Base-by-base conservation (phyloP, 2,329 filamentous ascomycete species). In the Colletotrichum noveboracense region DNA sequence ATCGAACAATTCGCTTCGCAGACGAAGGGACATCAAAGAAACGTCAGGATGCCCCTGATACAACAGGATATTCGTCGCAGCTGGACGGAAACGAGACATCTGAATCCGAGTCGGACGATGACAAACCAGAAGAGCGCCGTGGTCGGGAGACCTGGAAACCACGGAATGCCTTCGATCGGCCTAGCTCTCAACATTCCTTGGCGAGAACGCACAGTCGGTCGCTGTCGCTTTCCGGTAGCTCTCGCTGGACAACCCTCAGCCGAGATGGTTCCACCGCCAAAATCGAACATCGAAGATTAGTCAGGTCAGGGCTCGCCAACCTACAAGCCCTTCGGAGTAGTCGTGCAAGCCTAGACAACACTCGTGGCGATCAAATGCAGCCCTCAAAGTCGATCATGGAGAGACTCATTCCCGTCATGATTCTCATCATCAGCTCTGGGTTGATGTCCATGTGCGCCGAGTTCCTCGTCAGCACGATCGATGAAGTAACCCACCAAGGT, bases 391-490 rank as follows among this genome's bases (percentile, higher is more conserved):
- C 66, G 6, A 3, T 62, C 6, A 3, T 30, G 18, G 78, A 82
- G 5, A 78, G 77, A 12, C 52, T 83, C 61, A 80, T 91, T 85
- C 36, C 91, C 6, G 79, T 91, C 0, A 73, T 89, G 8, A 82
- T 91, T 2, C 84, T 93, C 3, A 82, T 92, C 21, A 78, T 87
- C 8, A 88, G 89, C 1, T 92, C 91, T 10, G 86, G 84, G 1
- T 83, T 92, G 34, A 90, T 93, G 71, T 91, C 91, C 4, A 80
- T 91, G 55, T 92, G 90, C 76, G 91, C 91, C 70, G 91, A 93
- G 78, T 91, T 92, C 75, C 88, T 93, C 78, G 91, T 92, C 56
- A 87, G 86, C 71, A 89, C 88, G 61, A 92, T 93, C 76, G 87
- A 90, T 79, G 88, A 88, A 34, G 86, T 93, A 1, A 89, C 91